These are phyloP conservation scores for Aspergillus tanneri DNA, from an alignment of 2,329 filamentous ascomycete species.

Conservation along the genomic window DNA sequence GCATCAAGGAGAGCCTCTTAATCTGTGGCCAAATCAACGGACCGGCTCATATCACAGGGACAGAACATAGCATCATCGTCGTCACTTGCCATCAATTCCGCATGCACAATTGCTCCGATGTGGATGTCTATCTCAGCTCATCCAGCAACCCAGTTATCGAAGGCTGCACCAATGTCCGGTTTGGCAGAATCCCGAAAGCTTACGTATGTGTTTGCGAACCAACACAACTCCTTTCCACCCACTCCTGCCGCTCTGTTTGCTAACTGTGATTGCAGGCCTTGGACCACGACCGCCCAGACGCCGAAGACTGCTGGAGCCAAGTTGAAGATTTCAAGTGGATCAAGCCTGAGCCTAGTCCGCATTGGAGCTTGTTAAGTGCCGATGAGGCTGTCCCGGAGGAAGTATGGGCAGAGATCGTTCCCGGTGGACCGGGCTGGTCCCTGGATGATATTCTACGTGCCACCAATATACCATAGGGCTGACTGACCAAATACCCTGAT, in stretches of 20 bases:
- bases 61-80: conserved; percentile 72
- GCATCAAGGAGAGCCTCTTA: conserved; percentile 69
- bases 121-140: conserved; percentile 81
- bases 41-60: conserved; percentile 75
- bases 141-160: conserved; percentile 90
- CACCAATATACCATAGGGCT: conserved; percentile 25
- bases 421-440: conserved; percentile 61
- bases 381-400: conserved; percentile 59
- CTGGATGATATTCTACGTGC: conserved; percentile 63
- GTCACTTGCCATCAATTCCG: conserved; percentile 83
- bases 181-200: conserved; percentile 68
- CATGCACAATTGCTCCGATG: conserved; percentile 81
- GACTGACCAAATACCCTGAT: background rate
- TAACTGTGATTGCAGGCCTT: conserved; percentile 27
- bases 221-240: background rate
- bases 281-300: conserved; percentile 31
- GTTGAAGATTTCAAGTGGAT: conserved; percentile 99
- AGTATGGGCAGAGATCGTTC: conserved; percentile 68
- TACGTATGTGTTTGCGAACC: too few relatives aligned
- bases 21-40: conserved; percentile 77
- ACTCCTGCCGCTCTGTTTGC: background rate
- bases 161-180: conserved; percentile 74
- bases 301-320: conserved; percentile 75
- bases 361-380: conserved; percentile 73
- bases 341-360: conserved; percentile 78